These are phyloP conservation scores for Coemansia sp. DNA, from an alignment of 192 early-diverging fungal species.

Conservation along the genomic window DNA sequence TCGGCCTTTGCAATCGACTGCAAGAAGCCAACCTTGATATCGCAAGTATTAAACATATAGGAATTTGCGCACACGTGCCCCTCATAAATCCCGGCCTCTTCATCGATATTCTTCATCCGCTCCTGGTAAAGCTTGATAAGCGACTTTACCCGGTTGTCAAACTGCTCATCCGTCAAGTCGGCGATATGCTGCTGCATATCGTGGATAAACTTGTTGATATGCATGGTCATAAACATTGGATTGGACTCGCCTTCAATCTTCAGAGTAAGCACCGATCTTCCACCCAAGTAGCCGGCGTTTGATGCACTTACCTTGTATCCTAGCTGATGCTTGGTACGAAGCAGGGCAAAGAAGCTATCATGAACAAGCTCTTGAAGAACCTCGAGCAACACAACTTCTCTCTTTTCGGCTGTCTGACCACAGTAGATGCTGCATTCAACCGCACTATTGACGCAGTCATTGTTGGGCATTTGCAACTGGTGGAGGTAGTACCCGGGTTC, in stretches of 20 bases:
- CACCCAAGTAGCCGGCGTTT: background rate
- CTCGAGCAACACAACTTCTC: constrained; percentile 23
- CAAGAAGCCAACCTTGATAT: constrained; percentile 5
- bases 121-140: constrained; percentile 59
- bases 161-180: constrained; percentile 45
- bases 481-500: constrained; percentile 63
- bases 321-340: constrained; percentile 85
- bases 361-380: constrained; percentile 72
- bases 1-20: constrained; percentile 16
- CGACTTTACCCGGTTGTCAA: constrained; percentile 59
- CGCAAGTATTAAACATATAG: constrained; percentile 70
- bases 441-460: background rate
- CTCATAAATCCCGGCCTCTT: constrained; percentile 67
- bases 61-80: constrained; percentile 55
- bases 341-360: constrained; percentile 82
- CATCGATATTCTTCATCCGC: constrained; percentile 64
- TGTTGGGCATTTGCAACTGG: background rate
- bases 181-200: constrained; percentile 34
- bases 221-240: constrained; percentile 70
- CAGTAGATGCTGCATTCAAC: background rate
- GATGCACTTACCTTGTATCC: constrained; percentile 54
- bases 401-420: background rate
- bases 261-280: background rate
- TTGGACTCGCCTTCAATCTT: constrained; percentile 69
- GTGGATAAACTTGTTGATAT: constrained; percentile 76